phyloP scores from a whole-genome alignment of 768 basidiomycete genomes.

The Pholiota microspora region DNA sequence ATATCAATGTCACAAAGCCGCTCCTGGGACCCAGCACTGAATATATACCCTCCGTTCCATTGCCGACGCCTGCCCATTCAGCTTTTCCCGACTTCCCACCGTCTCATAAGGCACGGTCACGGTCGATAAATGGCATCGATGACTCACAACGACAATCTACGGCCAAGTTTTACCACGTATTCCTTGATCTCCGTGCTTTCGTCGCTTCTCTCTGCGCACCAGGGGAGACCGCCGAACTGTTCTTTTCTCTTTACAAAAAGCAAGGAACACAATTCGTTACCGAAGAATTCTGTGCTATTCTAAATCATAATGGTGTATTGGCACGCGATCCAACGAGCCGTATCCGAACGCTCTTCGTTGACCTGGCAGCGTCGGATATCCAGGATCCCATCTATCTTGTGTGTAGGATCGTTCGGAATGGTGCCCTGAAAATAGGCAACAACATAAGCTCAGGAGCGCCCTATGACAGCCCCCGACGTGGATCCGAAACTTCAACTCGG shows the following conservation, averaged over 20 bases:
- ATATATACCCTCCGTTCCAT: slow-evolving; percentile 40
- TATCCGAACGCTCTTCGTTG: slow-evolving; percentile 86
- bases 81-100: slow-evolving; percentile 61
- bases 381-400: slow-evolving; percentile 87
- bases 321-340: slow-evolving; percentile 74
- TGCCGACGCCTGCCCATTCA: slow-evolving; percentile 65
- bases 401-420: slow-evolving; percentile 87
- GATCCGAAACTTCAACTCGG: slow-evolving; percentile 49
- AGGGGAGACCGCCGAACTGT: slow-evolving; percentile 91
- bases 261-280: slow-evolving; percentile 84
- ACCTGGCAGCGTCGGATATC: slow-evolving; percentile 84
- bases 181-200: slow-evolving; percentile 88
- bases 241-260: slow-evolving; percentile 90
- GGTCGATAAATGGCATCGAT: slow-evolving; percentile 33
- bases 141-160: slow-evolving; percentile 36
- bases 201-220: slow-evolving; percentile 88
- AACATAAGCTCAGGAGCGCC: slow-evolving; percentile 47
- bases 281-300: slow-evolving; percentile 86
- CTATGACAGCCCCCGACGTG: slow-evolving; percentile 45
- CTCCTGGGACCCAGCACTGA: slow-evolving; percentile 45
- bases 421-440: slow-evolving; percentile 73
- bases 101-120: slow-evolving; percentile 36
- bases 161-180: slow-evolving; percentile 85
- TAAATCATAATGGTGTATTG: slow-evolving; percentile 89
- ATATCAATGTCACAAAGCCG: slow-evolving; percentile 55